phyloP scores from a whole-genome alignment of 768 basidiomycete species.

The Calocera viscosa region DNA sequence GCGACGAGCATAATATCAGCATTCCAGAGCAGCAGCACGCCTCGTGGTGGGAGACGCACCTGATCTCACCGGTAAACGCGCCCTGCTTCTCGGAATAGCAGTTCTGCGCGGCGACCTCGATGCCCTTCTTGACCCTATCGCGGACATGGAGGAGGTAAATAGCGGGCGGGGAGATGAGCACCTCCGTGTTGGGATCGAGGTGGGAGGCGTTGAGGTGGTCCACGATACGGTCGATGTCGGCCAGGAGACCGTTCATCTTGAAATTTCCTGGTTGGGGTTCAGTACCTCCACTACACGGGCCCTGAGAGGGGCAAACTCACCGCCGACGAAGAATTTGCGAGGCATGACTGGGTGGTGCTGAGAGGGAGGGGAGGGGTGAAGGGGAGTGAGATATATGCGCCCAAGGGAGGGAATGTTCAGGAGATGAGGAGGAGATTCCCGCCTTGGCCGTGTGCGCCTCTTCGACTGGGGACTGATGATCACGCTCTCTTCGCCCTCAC shows the following conservation, averaged over 20 bases:
- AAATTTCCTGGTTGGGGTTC: slow-evolving; percentile 53
- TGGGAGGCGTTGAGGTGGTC: slow-evolving; percentile 62
- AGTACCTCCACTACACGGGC: neutral
- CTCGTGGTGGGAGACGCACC: slow-evolving; percentile 39
- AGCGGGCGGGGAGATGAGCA: slow-evolving; percentile 83
- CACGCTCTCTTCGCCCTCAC: neutral
- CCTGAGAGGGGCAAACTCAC: slow-evolving; percentile 12
- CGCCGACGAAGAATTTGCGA: slow-evolving; percentile 87
- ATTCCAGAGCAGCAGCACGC: too few species aligned
- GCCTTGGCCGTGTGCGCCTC: too few species aligned
- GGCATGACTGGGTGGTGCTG: slow-evolving; percentile 42
- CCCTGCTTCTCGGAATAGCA: slow-evolving; percentile 71
- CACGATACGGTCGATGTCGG: slow-evolving; percentile 53
- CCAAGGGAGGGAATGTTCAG: too few species aligned
- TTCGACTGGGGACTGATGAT: neutral
- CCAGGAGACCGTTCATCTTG: slow-evolving; percentile 78
- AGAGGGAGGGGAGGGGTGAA: slow-evolving; percentile 5
- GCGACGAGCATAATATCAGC: too few species aligned
- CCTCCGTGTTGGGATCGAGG: slow-evolving; percentile 75
- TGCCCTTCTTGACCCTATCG: slow-evolving; percentile 46
- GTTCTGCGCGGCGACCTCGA: slow-evolving; percentile 86
- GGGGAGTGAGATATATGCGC: neutral
- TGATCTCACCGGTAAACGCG: slow-evolving; percentile 95
- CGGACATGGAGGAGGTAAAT: slow-evolving; percentile 72
- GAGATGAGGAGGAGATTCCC: too few species aligned